Percentiles rank a stretch among this genome's conserved stretches.
Conservation (phyloP, 169 alveolate species). For the Plasmodium malariae region DNA sequence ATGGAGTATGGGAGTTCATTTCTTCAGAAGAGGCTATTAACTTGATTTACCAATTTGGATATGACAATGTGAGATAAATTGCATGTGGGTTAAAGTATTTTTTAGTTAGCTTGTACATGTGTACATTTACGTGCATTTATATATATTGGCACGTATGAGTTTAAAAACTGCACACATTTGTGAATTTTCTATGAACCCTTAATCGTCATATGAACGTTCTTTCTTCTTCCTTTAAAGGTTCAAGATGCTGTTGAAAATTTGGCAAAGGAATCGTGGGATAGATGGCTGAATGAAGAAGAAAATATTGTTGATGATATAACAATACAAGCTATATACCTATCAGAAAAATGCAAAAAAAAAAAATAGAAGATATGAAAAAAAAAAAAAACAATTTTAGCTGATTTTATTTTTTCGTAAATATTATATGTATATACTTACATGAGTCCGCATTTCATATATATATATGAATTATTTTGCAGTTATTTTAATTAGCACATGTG, state of each 20-base stretch:
- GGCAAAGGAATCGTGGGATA: constrained; percentile 90
- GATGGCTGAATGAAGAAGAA: constrained; percentile 91
- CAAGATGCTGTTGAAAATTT: constrained; percentile 87
- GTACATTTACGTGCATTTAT: background rate
- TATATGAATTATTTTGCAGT: too few species aligned
- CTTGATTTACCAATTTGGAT: constrained; percentile 82
- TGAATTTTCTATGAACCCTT: background rate
- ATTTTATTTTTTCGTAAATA: background rate
- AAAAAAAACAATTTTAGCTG: background rate
- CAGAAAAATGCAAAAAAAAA: constrained; percentile 59
- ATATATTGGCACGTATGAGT: background rate
- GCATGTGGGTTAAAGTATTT: too few species aligned
- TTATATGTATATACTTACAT: background rate
- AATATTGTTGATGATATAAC: constrained; percentile 92
- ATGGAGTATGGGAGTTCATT: constrained; percentile 92
- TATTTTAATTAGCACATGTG: too few species aligned
- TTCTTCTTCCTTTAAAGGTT: constrained; percentile 55
- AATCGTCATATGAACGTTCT: background rate
- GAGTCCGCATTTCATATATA: background rate
- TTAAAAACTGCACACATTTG: too few species aligned
- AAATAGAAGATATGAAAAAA: background rate
- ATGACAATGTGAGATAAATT: constrained; percentile 61
- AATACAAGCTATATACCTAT: constrained; percentile 81
- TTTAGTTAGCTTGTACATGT: too few species aligned
- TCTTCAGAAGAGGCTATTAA: constrained; percentile 88